Evolutionary conservation across 208 protist genomes (phyloP).

Genomic region (Trypanosomatidae sp.): DNA sequence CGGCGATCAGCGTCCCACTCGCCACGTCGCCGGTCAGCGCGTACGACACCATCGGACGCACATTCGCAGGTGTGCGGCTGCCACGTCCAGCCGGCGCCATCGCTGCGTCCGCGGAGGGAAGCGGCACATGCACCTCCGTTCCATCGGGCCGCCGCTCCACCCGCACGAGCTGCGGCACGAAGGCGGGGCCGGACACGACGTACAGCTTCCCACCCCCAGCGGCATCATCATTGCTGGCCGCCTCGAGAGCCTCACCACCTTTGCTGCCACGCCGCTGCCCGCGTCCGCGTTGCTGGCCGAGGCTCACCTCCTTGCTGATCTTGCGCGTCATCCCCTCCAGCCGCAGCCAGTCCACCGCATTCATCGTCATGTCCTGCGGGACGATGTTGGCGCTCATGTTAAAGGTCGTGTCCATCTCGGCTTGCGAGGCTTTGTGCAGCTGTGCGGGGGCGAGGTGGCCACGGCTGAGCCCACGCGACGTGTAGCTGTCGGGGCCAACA

Average conservation of each 20-base stretch:
- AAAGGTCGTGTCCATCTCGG: slow-evolving; percentile 78
- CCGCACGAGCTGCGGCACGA: slow-evolving; percentile 46
- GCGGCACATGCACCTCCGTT: slow-evolving; percentile 20
- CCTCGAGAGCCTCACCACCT: slow-evolving; percentile 1
- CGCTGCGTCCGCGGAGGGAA: slow-evolving; percentile 1
- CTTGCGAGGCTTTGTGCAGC: slow-evolving; percentile 64
- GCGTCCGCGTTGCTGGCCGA: slow-evolving; percentile 6
- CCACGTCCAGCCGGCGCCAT: too few relatives aligned
- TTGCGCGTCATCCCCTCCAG: slow-evolving; percentile 68
- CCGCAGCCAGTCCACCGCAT: slow-evolving; percentile 81
- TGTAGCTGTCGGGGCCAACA: slow-evolving; percentile 54
- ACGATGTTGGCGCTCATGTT: slow-evolving; percentile 89
- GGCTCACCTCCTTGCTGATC: slow-evolving; percentile 39
- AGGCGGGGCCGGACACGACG: slow-evolving; percentile 62
- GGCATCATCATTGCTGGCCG: background rate
- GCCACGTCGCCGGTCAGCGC: slow-evolving; percentile 52
- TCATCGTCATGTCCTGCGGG: slow-evolving; percentile 86
- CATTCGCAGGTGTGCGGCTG: slow-evolving; percentile 10
- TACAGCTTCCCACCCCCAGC: slow-evolving; percentile 26
- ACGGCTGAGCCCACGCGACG: slow-evolving; percentile 55
- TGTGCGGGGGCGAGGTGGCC: slow-evolving; percentile 86
- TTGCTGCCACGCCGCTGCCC: slow-evolving; percentile 3
- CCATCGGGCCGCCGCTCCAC: slow-evolving; percentile 36
- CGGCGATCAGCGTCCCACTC: slow-evolving; percentile 47
- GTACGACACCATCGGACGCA: slow-evolving; percentile 50